Evolutionary conservation across 768 basidiomycete species (phyloP).

Genomic region (Russula earlei): DNA sequence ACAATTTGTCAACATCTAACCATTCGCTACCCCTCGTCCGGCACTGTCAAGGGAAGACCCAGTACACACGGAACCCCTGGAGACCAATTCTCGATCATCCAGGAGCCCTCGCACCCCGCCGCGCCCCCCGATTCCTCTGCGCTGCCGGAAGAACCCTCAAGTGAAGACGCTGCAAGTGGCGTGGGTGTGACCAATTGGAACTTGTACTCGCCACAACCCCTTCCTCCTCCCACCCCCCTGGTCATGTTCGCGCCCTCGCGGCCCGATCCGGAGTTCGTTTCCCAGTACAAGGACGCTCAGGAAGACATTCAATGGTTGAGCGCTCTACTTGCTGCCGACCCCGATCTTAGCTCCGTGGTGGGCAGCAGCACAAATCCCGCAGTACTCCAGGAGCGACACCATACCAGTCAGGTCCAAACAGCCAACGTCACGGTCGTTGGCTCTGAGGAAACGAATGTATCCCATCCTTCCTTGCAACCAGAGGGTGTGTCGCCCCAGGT

Average conservation of each 20-base stretch:
- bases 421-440: constrained; percentile 35
- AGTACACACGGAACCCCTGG: constrained; percentile 20
- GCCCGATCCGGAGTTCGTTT: constrained; percentile 42
- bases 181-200: constrained; percentile 39
- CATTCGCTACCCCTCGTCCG: constrained; percentile 10
- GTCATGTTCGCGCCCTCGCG: constrained; percentile 26
- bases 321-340: constrained; percentile 48
- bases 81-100: constrained; percentile 14
- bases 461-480: constrained; percentile 47
- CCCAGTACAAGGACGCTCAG: constrained; percentile 54
- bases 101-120: constrained; percentile 21
- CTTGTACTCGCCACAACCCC: constrained; percentile 29
- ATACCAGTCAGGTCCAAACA: constrained; percentile 40
- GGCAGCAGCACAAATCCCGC: constrained; percentile 32
- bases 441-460: constrained; percentile 56
- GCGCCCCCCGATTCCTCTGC: constrained; percentile 44
- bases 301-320: constrained; percentile 60
- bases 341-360: constrained; percentile 37
- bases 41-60: constrained; percentile 16
- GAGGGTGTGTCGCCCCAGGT: constrained; percentile 93
- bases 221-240: constrained; percentile 25
- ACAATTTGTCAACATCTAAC: neutral
- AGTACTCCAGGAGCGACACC: constrained; percentile 50
- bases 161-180: constrained; percentile 17
- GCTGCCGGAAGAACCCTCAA: constrained; percentile 36